phyloP scores from a whole-genome alignment of 106 monocot species.

The Phalaenopsis equestris region DNA sequence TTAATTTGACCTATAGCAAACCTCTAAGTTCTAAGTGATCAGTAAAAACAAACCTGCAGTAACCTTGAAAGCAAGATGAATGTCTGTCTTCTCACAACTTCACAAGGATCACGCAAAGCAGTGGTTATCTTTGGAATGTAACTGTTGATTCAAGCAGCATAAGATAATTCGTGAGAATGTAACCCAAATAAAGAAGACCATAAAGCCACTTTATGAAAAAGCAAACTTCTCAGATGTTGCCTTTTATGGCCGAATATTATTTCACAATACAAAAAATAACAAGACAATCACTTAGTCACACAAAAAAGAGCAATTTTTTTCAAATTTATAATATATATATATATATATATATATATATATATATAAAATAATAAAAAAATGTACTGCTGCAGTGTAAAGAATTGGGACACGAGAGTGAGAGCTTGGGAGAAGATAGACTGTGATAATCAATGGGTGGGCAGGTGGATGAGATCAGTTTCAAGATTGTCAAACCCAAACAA shows the following conservation, averaged over 20 bases:
- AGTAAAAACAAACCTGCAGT: conserved; percentile 56
- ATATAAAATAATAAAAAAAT: background rate
- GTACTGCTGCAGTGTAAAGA: background rate
- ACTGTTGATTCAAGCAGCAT: conserved; percentile 24
- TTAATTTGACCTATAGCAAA: background rate
- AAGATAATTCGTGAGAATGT: background rate
- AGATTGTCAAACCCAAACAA: background rate
- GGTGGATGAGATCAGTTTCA: background rate
- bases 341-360: background rate
- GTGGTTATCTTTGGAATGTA: conserved; percentile 80
- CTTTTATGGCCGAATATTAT: background rate
- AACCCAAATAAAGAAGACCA: background rate
- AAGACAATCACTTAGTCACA: background rate
- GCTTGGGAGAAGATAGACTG: background rate
- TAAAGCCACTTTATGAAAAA: background rate
- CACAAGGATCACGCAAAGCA: conserved; percentile 81
- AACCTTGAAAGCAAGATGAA: conserved; percentile 90
- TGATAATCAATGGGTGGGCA: background rate
- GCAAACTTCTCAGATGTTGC: background rate
- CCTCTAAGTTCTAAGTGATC: background rate
- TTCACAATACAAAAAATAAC: background rate
- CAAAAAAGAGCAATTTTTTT: background rate
- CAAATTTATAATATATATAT: background rate
- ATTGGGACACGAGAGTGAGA: background rate
- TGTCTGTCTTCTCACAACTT: conserved; percentile 88